Conservation (phyloP, 164 flowering plant species). For the Amborella trichopoda region DNA sequence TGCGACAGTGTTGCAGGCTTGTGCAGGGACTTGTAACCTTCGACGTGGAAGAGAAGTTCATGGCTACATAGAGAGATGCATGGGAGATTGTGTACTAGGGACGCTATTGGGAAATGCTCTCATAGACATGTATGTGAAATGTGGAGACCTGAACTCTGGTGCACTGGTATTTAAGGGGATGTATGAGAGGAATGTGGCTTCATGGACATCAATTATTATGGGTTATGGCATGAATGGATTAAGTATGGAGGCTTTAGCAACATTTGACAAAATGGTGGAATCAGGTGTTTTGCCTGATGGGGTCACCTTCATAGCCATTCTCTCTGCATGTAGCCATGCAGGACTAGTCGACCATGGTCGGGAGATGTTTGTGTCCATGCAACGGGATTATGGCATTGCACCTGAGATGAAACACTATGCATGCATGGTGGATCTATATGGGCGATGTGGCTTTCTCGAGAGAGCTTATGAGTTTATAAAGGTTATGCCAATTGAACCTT, state of each 20-base stretch:
- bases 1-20: background rate
- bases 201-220: constrained; percentile 27
- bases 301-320: constrained; percentile 26
- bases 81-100: background rate
- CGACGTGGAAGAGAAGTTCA: background rate
- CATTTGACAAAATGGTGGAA: constrained; percentile 19
- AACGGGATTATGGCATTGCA: constrained; percentile 13
- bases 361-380: constrained; percentile 21
- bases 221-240: constrained; percentile 28
- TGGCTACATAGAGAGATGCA: background rate
- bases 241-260: constrained; percentile 17
- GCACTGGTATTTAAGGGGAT: constrained; percentile 11
- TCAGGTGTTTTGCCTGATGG: constrained; percentile 24
- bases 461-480: constrained; percentile 22
- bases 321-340: constrained; percentile 26
- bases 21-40: background rate
- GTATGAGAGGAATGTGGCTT: constrained; percentile 15
- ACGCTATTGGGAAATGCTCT: background rate
- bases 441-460: constrained; percentile 24
- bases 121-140: constrained; percentile 5
- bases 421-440: constrained; percentile 28
- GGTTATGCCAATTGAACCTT: constrained; percentile 6
- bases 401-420: constrained; percentile 23
- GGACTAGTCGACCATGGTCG: constrained; percentile 27
- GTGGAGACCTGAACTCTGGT: constrained; percentile 13